Evolutionary conservation across 2,329 filamentous ascomycete genomes (phyloP).

Genomic region (Fulvia fulva): DNA sequence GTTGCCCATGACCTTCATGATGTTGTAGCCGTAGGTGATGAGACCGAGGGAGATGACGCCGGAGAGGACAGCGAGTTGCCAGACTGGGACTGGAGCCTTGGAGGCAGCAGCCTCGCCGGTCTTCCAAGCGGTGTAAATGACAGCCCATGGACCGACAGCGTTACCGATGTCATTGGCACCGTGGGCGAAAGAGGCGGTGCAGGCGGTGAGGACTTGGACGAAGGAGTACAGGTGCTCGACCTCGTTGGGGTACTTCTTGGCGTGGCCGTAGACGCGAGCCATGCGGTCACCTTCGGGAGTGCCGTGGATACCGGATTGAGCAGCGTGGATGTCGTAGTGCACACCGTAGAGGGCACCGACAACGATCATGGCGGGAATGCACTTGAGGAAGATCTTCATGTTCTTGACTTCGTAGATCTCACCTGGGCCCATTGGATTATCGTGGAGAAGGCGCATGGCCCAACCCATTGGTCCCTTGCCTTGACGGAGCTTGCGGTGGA

Average conservation of each 20-base stretch:
- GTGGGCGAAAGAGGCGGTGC: conserved; percentile 69
- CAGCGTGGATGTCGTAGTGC: conserved; percentile 77
- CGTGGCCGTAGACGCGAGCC: conserved; percentile 54
- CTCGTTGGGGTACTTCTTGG: conserved; percentile 59
- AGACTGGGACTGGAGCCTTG: conserved; percentile 65
- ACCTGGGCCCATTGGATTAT: conserved; percentile 69
- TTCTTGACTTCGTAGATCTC: conserved; percentile 72
- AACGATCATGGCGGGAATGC: conserved; percentile 64
- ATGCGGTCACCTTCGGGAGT: conserved; percentile 72
- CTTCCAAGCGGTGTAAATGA: conserved; percentile 59
- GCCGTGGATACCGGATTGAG: conserved; percentile 65
- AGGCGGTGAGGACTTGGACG: conserved; percentile 63
- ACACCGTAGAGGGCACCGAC: conserved; percentile 66
- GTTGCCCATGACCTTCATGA: conserved; percentile 60
- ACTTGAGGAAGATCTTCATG: conserved; percentile 56
- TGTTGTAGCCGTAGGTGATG: conserved; percentile 62
- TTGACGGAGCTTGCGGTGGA: conserved; percentile 61
- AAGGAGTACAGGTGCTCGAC: conserved; percentile 63
- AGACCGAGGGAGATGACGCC: conserved; percentile 53
- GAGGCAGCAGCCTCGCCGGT: conserved; percentile 46
- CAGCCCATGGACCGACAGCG: conserved; percentile 60
- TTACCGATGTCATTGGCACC: conserved; percentile 65
- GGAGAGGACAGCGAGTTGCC: conserved; percentile 70
- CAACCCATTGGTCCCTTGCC: conserved; percentile 68
- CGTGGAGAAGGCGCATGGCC: conserved; percentile 73